These are phyloP conservation scores for Elsinoe necatrix DNA, from an alignment of 2,329 filamentous ascomycete genomes.

Conservation along the genomic window DNA sequence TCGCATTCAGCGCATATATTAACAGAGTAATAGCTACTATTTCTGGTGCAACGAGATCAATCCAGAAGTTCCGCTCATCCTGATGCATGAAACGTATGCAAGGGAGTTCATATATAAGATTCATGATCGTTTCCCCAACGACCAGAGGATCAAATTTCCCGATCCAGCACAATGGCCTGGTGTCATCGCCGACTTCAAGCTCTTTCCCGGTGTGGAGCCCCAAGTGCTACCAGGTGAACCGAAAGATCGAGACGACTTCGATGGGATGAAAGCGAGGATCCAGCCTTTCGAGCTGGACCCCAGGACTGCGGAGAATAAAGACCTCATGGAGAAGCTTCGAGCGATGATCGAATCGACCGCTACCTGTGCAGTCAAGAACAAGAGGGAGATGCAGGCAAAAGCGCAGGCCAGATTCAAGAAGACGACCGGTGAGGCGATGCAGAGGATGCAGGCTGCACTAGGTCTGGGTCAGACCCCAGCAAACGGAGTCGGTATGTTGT, in stretches of 20 bases:
- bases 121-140: slow-evolving; percentile 48
- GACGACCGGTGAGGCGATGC: slow-evolving; percentile 24
- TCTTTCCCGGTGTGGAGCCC: slow-evolving; percentile 49
- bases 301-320: slow-evolving; percentile 21
- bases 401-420: background rate
- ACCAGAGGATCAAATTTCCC: slow-evolving; percentile 19
- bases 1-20: background rate
- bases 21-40: slow-evolving; percentile 22
- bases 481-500: background rate
- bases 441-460: slow-evolving; percentile 43
- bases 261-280: slow-evolving; percentile 25
- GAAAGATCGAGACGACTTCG: slow-evolving; percentile 40
- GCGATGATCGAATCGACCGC: slow-evolving; percentile 47
- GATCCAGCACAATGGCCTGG: slow-evolving; percentile 33
- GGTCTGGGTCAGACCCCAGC: slow-evolving; percentile 34
- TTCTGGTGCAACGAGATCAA: slow-evolving; percentile 21
- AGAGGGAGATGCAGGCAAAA: slow-evolving; percentile 39
- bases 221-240: slow-evolving; percentile 61
- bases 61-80: slow-evolving; percentile 48
- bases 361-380: slow-evolving; percentile 43
- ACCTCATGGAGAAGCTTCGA: slow-evolving; percentile 41
- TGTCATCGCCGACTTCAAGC: slow-evolving; percentile 57
- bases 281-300: slow-evolving; percentile 5
- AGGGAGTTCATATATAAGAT: slow-evolving; percentile 55
- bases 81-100: slow-evolving; percentile 62